Percentiles rank a stretch among this genome's conserved stretches.
Conservation (phyloP, 2,329 filamentous ascomycete species). For the Coniella vitis region DNA sequence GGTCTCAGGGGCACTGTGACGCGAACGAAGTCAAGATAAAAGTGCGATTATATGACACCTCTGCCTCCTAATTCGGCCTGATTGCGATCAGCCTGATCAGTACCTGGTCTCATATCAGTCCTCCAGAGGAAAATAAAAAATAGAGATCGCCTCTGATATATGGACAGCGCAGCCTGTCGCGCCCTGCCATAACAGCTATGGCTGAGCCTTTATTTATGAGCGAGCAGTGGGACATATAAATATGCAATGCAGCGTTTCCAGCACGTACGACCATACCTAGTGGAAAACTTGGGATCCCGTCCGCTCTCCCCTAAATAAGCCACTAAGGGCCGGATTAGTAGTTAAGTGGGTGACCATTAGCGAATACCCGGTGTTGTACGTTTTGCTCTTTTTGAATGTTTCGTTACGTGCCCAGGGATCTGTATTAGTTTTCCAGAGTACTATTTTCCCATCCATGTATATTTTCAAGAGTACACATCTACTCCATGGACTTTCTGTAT, state of each 20-base stretch:
- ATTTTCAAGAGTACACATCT: too few species aligned
- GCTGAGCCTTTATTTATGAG: too few species aligned
- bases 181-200: too few species aligned
- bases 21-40: neutral
- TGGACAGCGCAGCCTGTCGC: too few species aligned
- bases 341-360: slow-evolving; percentile 1
- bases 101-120: too few species aligned
- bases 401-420: too few species aligned
- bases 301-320: slow-evolving; percentile 1
- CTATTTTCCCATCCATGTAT: too few species aligned
- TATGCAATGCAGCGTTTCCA: neutral
- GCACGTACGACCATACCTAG: neutral
- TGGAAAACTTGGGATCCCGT: neutral
- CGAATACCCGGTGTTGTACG: slow-evolving; percentile 2
- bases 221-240: too few species aligned
- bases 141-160: too few species aligned
- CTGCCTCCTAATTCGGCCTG: neutral
- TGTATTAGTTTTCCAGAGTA: too few species aligned
- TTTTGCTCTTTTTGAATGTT: neutral
- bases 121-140: too few species aligned
- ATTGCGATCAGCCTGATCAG: neutral
- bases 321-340: neutral
- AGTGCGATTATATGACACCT: neutral
- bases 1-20: slow-evolving; percentile 43
- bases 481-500: too few species aligned